Evolutionary conservation across 371 early-diverging fungal species (phyloP).

Genomic region (Apophysomyces trapeziformis): DNA sequence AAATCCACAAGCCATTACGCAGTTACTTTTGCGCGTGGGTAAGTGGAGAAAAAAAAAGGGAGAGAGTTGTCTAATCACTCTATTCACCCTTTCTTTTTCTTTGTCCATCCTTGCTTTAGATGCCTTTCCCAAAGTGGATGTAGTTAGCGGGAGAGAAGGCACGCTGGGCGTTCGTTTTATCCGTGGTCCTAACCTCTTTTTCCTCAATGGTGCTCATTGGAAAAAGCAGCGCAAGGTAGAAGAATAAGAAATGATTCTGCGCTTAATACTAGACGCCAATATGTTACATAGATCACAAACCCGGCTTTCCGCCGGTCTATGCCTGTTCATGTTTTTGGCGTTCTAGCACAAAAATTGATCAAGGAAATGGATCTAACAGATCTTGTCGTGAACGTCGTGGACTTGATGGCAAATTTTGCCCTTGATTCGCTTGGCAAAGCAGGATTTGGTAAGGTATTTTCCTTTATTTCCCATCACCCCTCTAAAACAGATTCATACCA

Average conservation of each 20-base stretch:
- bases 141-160: neutral
- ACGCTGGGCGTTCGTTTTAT: conserved; percentile 18
- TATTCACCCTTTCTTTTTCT: neutral
- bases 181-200: conserved; percentile 18
- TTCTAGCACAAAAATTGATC: conserved; percentile 1
- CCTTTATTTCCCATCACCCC: too few relatives aligned
- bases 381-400: neutral
- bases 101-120: neutral
- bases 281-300: conserved; percentile 18
- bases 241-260: neutral
- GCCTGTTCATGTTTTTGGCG: conserved; percentile 14
- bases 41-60: neutral
- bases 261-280: too few relatives aligned
- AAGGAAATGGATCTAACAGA: neutral
- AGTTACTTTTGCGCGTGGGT: conserved; percentile 16
- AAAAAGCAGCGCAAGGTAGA: conserved; percentile 12
- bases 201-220: conserved; percentile 20
- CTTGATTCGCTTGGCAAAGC: conserved; percentile 18
- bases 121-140: conserved; percentile 18
- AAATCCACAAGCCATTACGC: conserved; percentile 10
- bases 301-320: conserved; percentile 15
- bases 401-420: conserved; percentile 18
- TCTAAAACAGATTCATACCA: neutral
- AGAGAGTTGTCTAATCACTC: neutral
- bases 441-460: conserved; percentile 4